Base-by-base conservation (phyloP, 371 early-diverging fungal genomes). In the Syncephalastrum monosporum region DNA sequence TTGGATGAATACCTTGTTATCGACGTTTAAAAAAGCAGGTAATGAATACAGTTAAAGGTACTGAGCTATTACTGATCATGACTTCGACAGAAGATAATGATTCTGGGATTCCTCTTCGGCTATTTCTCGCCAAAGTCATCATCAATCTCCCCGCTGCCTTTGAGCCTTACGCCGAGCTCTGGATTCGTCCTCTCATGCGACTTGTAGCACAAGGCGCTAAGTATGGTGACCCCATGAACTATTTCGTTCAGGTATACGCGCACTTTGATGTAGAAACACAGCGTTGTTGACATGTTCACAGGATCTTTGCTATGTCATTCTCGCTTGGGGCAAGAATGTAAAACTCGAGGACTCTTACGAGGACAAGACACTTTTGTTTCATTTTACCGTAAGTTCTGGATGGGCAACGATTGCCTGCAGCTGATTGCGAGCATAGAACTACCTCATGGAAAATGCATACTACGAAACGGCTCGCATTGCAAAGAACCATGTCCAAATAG, bases 211-310 rank as follows among this genome's bases (percentile, higher is more conserved):
- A 75, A 45, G 85, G 82, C 0, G 61, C 71, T 12, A 45, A 63
- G 27, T 88, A 75, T 65, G 87, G 86, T n/a, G 67, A 69, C n/a
- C 77, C 87, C 3, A 75, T 89, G 65, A 89, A 86, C 50, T 88
- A 86, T 54, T 81, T 84, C 62, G 79, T 87, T 17, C 87, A 86
- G 63, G 86, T 84, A 65, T 16, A 0, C 27, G 1, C 44, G 2
- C 21, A 6, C 13, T 15, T 42, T 13, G 38, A 19, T 41, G 16
- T 10, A 48, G 19, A 15, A 6, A 1, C 45, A 7, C 5, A 44
- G 33, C n/a, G 47, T 43, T 13, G 47, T 16, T 45, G 10, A 19
- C 61, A 25, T 19, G 17, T 3, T 21, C 21, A 29, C 13, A 85
- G 82, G 86, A 86, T 60, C 29, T 87, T 3, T 81, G 83, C 46